Base-by-base conservation (phyloP, 2,329 filamentous ascomycete species). In the Xylaria sp. region DNA sequence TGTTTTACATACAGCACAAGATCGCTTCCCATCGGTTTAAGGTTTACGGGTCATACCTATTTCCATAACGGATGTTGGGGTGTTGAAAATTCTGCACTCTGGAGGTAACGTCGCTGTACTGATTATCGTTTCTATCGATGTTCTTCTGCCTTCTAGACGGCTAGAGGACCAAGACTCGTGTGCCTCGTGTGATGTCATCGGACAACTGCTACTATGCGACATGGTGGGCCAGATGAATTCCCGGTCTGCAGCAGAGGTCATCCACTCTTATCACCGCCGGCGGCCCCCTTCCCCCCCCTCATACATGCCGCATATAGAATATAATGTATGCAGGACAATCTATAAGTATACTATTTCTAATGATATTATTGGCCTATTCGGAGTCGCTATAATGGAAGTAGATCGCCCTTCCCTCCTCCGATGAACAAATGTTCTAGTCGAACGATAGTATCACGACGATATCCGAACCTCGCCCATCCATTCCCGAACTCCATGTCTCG, bases 21-120 rank as follows among this genome's bases (percentile, higher is more conserved):
- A 45, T 52, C 59, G 59, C 50, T 59, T 61, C 43, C 54, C 48
- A 20, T 61, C 59, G 59, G 59, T 39, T 26, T 50, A 51, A 57
- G 21, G 20, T 24, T 17, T 11, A 19, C 18, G 20, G 7, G 9
- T 34, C 29, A 34, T 34, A 7, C 29, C 4, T 34, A 13, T 7
- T 11, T 34, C 6, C 29, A 34, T 34, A 34, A 7, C 11, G 3
- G 5, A 13, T 11, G 4, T 4, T 4, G 5, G 11, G 17, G 43
- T 61, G 55, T 55, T 61, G 45, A 56, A 61, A 61, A 44, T 50
- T 58, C 37, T 34, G 44, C 26, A 21, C 18, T 44, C 29, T 50
- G 40, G 43, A 54, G 24, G 40, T 44, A 51, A 51, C 47, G 44
- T 39, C 42, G 49, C 47, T 29, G 16, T 49, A 39, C 17, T 16